Evolutionary conservation across 768 basidiomycete species (phyloP).

Genomic region (Agaricus blazei): DNA sequence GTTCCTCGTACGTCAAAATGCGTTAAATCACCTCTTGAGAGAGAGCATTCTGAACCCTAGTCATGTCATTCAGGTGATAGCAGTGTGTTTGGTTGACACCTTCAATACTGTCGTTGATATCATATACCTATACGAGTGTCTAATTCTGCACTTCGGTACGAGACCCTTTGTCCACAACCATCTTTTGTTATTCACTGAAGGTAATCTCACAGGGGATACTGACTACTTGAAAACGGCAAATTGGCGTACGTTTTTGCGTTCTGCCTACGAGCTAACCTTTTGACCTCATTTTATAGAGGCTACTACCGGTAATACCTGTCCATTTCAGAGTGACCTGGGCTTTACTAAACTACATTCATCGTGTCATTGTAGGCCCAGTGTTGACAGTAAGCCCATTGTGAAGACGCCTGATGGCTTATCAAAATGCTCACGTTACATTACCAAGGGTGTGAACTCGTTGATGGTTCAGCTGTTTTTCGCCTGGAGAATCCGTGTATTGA

Average conservation of each 20-base stretch:
- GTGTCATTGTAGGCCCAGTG: constrained; percentile 30
- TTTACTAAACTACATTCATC: too few species aligned
- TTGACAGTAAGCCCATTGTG: constrained; percentile 29
- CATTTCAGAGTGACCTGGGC: too few species aligned
- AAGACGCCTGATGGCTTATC: background rate
- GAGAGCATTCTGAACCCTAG: constrained; percentile 26
- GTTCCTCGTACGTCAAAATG: constrained; percentile 27
- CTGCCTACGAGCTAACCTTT: too few species aligned
- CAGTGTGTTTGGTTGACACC: constrained; percentile 43
- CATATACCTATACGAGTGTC: constrained; percentile 38
- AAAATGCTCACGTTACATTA: background rate
- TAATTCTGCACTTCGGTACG: constrained; percentile 43
- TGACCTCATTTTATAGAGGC: too few species aligned
- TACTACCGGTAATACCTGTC: too few species aligned
- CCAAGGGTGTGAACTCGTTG: constrained; percentile 38
- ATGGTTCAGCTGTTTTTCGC: constrained; percentile 45
- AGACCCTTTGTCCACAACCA: background rate
- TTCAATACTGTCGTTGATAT: constrained; percentile 40
- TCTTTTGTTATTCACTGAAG: background rate
- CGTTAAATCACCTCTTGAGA: background rate
- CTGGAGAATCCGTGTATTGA: constrained; percentile 26
- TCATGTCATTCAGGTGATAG: background rate
- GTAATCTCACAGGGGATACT: constrained; percentile 12
- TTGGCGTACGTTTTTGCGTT: constrained; percentile 6
- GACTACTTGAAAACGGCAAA: constrained; percentile 6